Conservation (phyloP, 768 basidiomycete genomes). For the Mycena vulgaris region DNA sequence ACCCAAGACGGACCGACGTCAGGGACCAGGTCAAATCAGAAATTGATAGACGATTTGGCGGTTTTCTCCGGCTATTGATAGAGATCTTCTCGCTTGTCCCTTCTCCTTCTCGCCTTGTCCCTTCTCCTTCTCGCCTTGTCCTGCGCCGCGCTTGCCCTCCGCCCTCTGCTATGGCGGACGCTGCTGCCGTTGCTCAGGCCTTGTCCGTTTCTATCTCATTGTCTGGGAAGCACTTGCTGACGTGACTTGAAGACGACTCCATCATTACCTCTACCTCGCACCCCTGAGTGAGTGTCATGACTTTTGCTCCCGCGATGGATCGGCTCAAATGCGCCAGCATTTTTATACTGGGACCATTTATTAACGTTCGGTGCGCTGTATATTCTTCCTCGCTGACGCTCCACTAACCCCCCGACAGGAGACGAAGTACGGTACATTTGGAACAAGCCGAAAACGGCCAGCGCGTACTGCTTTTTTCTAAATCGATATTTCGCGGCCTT, state of each 20-base stretch:
- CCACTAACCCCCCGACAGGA: conserved; percentile 38
- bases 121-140: too few relatives aligned
- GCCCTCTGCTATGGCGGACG: too few relatives aligned
- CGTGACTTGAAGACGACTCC: conserved; percentile 3
- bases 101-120: too few relatives aligned
- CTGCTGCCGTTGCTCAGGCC: too few relatives aligned
- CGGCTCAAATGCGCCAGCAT: conserved; percentile 43
- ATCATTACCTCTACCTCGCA: conserved; percentile 37
- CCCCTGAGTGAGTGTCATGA: conserved; percentile 55
- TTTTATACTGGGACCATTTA: conserved; percentile 57
- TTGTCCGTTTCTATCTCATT: too few relatives aligned
- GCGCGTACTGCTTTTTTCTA: conserved; percentile 62
- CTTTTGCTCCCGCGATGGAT: neutral
- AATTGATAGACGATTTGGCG: too few relatives aligned
- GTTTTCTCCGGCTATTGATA: too few relatives aligned
- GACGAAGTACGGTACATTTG: conserved; percentile 62
- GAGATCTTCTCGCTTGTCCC: too few relatives aligned
- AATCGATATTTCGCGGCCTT: conserved; percentile 66
- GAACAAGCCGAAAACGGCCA: conserved; percentile 55
- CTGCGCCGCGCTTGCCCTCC: too few relatives aligned
- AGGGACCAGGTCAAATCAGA: too few relatives aligned
- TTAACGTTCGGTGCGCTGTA: conserved; percentile 50
- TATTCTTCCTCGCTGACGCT: conserved; percentile 9
- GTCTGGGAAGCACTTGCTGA: too few relatives aligned
- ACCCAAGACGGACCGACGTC: too few relatives aligned